Evolutionary conservation across 2,329 filamentous ascomycete species (phyloP), one percentile per base, ranked within the genome.

Genomic region (Curvularia eragrostidis): DNA sequence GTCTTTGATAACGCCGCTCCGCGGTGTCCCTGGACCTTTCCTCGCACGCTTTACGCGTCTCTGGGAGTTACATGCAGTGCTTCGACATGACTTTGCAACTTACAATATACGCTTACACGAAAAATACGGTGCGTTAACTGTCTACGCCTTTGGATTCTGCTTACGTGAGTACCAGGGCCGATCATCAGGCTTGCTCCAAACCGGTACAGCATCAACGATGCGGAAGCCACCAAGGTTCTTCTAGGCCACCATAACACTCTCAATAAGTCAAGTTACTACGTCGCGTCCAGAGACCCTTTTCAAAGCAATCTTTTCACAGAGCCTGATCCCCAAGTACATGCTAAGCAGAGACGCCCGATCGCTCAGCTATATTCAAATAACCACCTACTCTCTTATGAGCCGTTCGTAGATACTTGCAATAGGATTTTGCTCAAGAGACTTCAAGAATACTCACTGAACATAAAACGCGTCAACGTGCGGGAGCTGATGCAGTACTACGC

Each of bases 401-500:
- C 70, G 1, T 77, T 76, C 26, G 75, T 81, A 2, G 73, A 80
- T 56, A 65, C 70, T 24, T 73, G 69, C 15, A 69, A 77, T 34
- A 50, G 57, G 0, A 56, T 72, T 5, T 74, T 80, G 24, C 52
- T 77, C 18, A 58, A 68, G 0, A 62, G 67, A 8, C 69, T 80
- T 57, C 48, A 52, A 5, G 64, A 73, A 23, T 62, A 66, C 32
- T n/a, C n/a, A n/a, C n/a, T n/a, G n/a, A n/a, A 54, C 68, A 21
- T 61, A 60, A 15, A 49, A 68, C 42, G 26, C n/a, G 41, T 1
- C 47, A 70, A 85, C 58, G 60, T 82, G 39, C 64, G 66, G 3
- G 71, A 78, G 47, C 81, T 78, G 77, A 68, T 83, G 26, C 81
- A 83, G 58, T 82, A 74, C 59, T 83, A 79, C 53, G 81, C 80